These are phyloP conservation scores for Phytopythium kandeliae DNA, from an alignment of 352 stramenopile genomes.

Conservation along the genomic window DNA sequence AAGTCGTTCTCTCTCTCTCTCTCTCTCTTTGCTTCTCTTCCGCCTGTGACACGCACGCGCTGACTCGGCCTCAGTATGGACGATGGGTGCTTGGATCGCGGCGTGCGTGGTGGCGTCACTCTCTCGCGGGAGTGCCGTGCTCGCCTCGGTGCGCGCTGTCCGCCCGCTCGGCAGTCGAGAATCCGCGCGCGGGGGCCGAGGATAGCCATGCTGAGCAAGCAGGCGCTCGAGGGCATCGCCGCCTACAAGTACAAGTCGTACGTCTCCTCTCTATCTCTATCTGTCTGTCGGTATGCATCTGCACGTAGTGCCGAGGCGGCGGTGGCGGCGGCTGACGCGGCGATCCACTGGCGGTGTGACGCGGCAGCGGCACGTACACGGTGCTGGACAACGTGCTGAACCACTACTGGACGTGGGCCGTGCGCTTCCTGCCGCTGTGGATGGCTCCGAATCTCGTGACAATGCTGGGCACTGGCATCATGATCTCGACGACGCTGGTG, in stretches of 20 bases:
- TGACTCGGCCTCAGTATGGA: too few species aligned
- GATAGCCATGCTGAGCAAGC: constrained; percentile 55
- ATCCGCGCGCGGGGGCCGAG: constrained; percentile 2
- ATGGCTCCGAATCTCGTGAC: constrained; percentile 91
- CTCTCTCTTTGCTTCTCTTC: too few species aligned
- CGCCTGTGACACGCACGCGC: too few species aligned
- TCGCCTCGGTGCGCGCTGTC: too few species aligned
- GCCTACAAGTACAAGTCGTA: constrained; percentile 87
- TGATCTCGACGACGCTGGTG: constrained; percentile 74
- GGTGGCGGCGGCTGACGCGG: not conserved
- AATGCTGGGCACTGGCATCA: constrained; percentile 76
- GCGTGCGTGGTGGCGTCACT: constrained; percentile 5
- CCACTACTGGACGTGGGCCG: constrained; percentile 83
- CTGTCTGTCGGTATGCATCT: not conserved
- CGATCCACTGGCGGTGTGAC: not conserved
- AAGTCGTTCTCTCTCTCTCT: too few species aligned
- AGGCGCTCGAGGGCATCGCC: constrained; percentile 79
- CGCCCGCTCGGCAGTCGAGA: not conserved
- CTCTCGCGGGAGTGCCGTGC: not conserved
- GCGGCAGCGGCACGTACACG: constrained; percentile 74
- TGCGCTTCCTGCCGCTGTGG: constrained; percentile 80
- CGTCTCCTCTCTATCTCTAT: constrained; percentile 12
- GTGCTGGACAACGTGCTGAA: constrained; percentile 86
- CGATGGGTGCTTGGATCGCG: too few species aligned
- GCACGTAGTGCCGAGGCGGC: not conserved